A percentile compares a stretch with the other conserved stretches of the same genome.
These are phyloP conservation scores for Bipolaris victoriae DNA, from an alignment of 2,329 filamentous ascomycete species.

Conservation along the genomic window DNA sequence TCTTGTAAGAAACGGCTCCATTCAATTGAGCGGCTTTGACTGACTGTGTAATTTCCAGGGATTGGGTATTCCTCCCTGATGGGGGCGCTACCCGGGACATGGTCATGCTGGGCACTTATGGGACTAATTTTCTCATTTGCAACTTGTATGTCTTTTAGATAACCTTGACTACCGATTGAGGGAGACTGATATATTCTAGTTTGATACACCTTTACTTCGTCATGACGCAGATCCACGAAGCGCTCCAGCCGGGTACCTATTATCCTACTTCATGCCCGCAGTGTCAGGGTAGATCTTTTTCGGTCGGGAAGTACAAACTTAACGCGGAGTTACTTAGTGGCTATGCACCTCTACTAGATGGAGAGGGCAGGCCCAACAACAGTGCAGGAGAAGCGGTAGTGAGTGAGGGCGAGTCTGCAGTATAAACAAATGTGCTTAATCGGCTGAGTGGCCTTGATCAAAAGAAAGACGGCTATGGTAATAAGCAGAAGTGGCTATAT, in stretches of 20 bases:
- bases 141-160: conserved; percentile 31
- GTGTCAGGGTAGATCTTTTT: conserved; percentile 30
- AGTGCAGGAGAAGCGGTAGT: neutral
- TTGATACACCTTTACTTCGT: conserved; percentile 35
- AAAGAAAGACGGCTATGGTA: neutral
- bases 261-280: conserved; percentile 34
- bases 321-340: neutral
- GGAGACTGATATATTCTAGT: conserved; percentile 11
- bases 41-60: neutral
- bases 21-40: neutral
- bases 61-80: neutral
- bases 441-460: neutral
- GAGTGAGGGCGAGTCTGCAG: neutral
- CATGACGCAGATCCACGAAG: conserved; percentile 23
- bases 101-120: conserved; percentile 34
- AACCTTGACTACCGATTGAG: neutral
- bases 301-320: conserved; percentile 18
- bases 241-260: conserved; percentile 16
- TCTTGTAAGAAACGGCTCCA: conserved; percentile 16
- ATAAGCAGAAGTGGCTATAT: neutral
- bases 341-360: neutral
- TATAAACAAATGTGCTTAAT: neutral
- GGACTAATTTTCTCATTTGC: conserved; percentile 35
- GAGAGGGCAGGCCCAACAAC: neutral
- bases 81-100: neutral